phyloP scores from a whole-genome alignment of 164 flowering plant species.

The Aristolochia contorta region DNA sequence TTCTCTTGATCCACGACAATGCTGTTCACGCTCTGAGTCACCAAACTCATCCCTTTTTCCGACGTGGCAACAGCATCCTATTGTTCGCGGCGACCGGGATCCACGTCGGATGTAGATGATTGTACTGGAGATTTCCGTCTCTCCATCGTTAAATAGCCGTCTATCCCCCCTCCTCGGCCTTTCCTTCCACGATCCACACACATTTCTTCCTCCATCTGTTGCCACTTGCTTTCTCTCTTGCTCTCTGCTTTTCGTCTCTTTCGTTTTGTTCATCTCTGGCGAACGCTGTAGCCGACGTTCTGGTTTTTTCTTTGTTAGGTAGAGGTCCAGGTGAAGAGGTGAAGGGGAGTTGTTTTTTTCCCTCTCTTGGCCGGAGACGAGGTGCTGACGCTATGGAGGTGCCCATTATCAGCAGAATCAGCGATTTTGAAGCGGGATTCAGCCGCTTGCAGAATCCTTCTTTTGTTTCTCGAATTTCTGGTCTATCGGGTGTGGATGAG shows the following conservation, averaged over 20 bases:
- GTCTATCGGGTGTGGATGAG: constrained; percentile 14
- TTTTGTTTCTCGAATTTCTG: constrained; percentile 25
- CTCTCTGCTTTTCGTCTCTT: not conserved
- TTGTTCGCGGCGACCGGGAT: not conserved
- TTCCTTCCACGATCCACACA: not conserved
- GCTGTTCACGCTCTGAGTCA: not conserved
- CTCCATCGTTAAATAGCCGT: not conserved
- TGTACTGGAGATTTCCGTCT: not conserved
- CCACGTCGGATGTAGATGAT: not conserved
- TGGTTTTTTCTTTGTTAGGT: no score
- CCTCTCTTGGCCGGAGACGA: not conserved
- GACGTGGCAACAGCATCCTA: not conserved
- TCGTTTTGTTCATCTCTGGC: not conserved
- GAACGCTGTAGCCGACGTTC: no score
- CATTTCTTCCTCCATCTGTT: not conserved
- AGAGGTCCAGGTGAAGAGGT: no score
- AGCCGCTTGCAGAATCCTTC: constrained; percentile 33
- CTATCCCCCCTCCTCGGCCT: not conserved
- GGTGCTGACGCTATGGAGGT: constrained; percentile 34
- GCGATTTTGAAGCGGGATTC: constrained; percentile 42
- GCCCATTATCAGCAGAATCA: constrained; percentile 38
- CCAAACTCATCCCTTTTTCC: not conserved
- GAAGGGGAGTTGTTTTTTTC: not conserved
- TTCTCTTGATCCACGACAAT: no score
- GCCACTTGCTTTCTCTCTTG: not conserved